Evolutionary conservation across 2,329 filamentous ascomycete genomes (phyloP), one percentile per base, ranked within the genome.

Genomic region (Fusarium sambucinum): DNA sequence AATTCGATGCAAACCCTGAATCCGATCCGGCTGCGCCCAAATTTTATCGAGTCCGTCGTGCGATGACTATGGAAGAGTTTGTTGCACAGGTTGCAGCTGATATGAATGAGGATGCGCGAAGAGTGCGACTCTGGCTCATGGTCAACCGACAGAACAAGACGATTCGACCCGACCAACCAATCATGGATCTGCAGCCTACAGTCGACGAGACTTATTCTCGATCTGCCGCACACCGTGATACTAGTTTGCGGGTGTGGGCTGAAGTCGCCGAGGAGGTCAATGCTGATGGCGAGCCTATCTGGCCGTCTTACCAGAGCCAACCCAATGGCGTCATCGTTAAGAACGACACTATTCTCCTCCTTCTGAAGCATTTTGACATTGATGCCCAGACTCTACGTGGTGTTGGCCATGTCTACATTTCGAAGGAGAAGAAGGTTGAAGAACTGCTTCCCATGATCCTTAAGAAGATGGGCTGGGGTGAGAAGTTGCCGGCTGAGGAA

Each of bases 71-170:
- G 68, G 83, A 88, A 46, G 91, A 97, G 10, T 90, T 98, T 66
- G 87, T 90, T 7, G 82, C 84, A 27, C 85, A 86, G 23, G 85
- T 98, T 62, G 94, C 92, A 0, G 80, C 87, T 38, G 91, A 97
- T 58, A 84, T 91, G 50, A 85, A 83, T 1, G 79, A 91, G 50
- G 89, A 94, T 44, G 84, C 90, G 1, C 88, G 89, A 58, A 87
- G 88, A 64, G 81, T 98, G 25, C 89, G 96, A 23, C 87, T 97
- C 19, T 99, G 96, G 96, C 89, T 93, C 55, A 97, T 99, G 94
- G 96, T 99, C 2, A 98, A 97, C 76, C 91, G 96, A 13, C 96
- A 99, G 78, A 99, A 99, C 77, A 97, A 97, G 80, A 99, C 96
- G 0, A 91, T 93, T 37, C 89, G 96, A 19, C 96, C 96, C 0